Base-by-base conservation (phyloP, 2,329 filamentous ascomycete species). In the Colletotrichum caudatum region DNA sequence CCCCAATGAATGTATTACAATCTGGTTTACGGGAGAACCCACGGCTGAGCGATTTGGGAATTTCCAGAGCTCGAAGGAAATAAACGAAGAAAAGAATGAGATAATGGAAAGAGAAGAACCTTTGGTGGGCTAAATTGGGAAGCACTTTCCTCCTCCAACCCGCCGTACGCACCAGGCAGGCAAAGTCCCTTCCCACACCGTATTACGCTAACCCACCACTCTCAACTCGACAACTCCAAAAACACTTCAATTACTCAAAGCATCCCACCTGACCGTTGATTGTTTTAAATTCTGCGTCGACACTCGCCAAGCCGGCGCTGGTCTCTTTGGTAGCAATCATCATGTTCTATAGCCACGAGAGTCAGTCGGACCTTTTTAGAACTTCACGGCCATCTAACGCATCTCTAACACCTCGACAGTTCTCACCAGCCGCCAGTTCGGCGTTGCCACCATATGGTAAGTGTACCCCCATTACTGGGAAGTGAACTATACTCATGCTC, bases 311-410 rank as follows among this genome's bases (percentile, higher is more conserved):
- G 48, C 23, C 46, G 69, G 69, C 65, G 48, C 62, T 61, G 44
- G 48, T 35, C 37, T 59, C 39, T 14, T 51, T 14, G 60, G 59
- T 60, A 50, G 65, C 60, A 26, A 18, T 62, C 77, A 80, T 46
- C 76, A 98, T 98, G 95, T 98, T 98, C 80, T 98, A 97, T 84
- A 97, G 93, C 77, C 94, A 97, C 83, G 95, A 98, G 82, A 94
- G 95, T 96, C 85, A 79, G 91, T 82, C n/a, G 46, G 5, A 29
- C 23, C 14, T 26, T 18, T 12, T 56, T 20, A 12, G 5, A 20
- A n/a, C 53, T 18, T 69, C 29, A 51, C 14, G 20, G 4, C n/a
- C 8, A 8, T 37, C 14, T 39, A 50, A 12, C 4, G n/a, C 18
- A 37, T 20, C 33, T 16, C 78, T 82, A 56, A 84, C 76, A 26